Evolutionary conservation across 2,329 filamentous ascomycete genomes (phyloP).

Genomic region (Monosporascus sp.): DNA sequence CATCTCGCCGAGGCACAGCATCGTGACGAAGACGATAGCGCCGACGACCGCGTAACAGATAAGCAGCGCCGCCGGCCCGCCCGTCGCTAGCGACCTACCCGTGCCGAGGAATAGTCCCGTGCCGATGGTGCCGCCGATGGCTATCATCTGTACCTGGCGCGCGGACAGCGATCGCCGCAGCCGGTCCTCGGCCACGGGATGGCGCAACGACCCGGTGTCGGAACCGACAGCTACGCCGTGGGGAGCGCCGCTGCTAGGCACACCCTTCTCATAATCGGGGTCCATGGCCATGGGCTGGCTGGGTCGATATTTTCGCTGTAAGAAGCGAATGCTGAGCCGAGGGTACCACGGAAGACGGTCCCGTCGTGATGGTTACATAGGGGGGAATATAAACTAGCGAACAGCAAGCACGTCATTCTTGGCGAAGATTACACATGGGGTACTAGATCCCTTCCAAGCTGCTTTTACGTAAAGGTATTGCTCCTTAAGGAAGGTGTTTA

Average conservation of each 20-base stretch:
- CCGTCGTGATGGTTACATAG: no score
- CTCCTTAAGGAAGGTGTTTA: no score
- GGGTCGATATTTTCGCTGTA: no score
- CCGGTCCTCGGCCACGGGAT: slow-evolving; percentile 29
- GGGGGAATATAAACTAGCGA: no score
- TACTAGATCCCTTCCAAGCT: no score
- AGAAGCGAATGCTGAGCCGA: no score
- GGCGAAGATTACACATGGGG: no score
- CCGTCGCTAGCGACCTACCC: slow-evolving; percentile 53
- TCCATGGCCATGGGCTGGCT: slow-evolving; percentile 4
- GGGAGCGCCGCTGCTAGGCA: no score
- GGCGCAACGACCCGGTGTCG: slow-evolving; percentile 1
- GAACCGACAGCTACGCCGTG: not conserved
- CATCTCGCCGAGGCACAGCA: slow-evolving; percentile 57
- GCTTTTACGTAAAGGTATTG: no score
- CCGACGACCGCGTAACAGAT: slow-evolving; percentile 53
- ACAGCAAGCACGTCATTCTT: no score
- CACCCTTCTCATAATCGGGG: slow-evolving; percentile 13
- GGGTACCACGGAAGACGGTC: no score
- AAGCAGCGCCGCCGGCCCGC: slow-evolving; percentile 54
- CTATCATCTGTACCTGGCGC: slow-evolving; percentile 65
- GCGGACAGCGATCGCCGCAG: slow-evolving; percentile 51
- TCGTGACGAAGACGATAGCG: slow-evolving; percentile 52
- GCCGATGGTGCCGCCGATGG: slow-evolving; percentile 53
- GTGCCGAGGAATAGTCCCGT: slow-evolving; percentile 59